Conservation (phyloP, 2,329 filamentous ascomycete species). For the Metarhizium guizhouense region DNA sequence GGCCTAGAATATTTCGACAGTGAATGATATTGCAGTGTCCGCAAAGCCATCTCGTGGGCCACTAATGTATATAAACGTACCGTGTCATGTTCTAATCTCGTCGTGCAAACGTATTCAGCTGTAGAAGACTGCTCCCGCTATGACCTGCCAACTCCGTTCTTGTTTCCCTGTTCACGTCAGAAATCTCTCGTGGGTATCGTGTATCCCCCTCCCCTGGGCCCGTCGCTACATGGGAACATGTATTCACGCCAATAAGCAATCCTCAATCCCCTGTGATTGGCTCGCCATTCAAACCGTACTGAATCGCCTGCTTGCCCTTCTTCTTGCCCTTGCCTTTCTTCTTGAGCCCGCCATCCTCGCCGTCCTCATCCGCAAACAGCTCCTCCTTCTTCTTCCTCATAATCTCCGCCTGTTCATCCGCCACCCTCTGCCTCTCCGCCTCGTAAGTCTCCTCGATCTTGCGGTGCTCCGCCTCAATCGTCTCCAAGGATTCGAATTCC, state of each 20-base stretch:
- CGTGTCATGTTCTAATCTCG: neutral
- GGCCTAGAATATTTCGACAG: neutral
- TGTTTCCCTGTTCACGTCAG: neutral
- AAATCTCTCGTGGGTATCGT: neutral
- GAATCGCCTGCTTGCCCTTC: slow-evolving; percentile 21
- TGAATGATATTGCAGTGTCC: neutral
- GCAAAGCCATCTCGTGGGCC: neutral
- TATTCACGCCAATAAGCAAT: neutral
- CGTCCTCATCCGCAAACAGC: slow-evolving; percentile 34
- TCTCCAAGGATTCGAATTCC: slow-evolving; percentile 46
- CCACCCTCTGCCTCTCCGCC: slow-evolving; percentile 31
- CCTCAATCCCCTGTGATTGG: slow-evolving; percentile 14
- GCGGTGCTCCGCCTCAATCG: slow-evolving; percentile 46
- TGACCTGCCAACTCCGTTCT: neutral
- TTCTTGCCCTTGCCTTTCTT: slow-evolving; percentile 25
- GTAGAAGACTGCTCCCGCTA: neutral
- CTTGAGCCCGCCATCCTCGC: slow-evolving; percentile 10
- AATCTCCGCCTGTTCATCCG: slow-evolving; percentile 38
- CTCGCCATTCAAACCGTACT: slow-evolving; percentile 28
- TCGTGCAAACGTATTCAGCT: neutral
- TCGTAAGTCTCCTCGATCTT: slow-evolving; percentile 36
- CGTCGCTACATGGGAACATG: too few species aligned
- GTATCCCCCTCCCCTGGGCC: neutral
- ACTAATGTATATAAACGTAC: too few species aligned
- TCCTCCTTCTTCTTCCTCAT: slow-evolving; percentile 39